Evolutionary conservation across 495 filamentous ascomycete species (phyloP).

Genomic region (Penicillium lagena): DNA sequence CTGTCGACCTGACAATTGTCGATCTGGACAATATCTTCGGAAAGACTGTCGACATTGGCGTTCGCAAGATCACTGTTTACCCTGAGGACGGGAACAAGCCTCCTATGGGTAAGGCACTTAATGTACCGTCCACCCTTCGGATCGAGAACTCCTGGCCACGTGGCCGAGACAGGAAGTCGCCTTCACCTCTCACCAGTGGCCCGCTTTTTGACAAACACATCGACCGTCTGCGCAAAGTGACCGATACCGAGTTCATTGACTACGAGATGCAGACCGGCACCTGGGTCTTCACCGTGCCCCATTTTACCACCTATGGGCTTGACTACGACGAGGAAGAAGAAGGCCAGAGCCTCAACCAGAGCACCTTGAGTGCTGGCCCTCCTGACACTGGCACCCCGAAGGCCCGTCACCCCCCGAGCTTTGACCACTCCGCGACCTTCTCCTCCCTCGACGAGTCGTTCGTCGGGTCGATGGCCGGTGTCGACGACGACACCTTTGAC

Average conservation of each 20-base stretch:
- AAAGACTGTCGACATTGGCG: slow-evolving; percentile 63
- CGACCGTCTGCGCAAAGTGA: slow-evolving; percentile 67
- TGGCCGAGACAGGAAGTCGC: slow-evolving; percentile 50
- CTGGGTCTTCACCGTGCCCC: slow-evolving; percentile 87
- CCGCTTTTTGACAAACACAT: slow-evolving; percentile 71
- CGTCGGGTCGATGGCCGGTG: slow-evolving; percentile 40
- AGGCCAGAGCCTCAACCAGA: slow-evolving; percentile 47
- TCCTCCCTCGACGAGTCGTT: slow-evolving; percentile 42
- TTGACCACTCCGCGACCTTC: slow-evolving; percentile 41
- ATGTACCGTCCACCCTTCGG: slow-evolving; percentile 78
- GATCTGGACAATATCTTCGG: slow-evolving; percentile 66
- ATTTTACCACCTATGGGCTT: slow-evolving; percentile 94
- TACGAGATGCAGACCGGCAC: slow-evolving; percentile 74
- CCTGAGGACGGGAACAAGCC: slow-evolving; percentile 69
- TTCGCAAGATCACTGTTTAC: slow-evolving; percentile 82
- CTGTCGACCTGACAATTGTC: slow-evolving; percentile 72
- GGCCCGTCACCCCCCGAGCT: slow-evolving; percentile 33
- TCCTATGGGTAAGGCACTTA: slow-evolving; percentile 74
- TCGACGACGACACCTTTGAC: slow-evolving; percentile 76
- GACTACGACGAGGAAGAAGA: slow-evolving; percentile 78
- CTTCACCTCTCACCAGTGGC: slow-evolving; percentile 47
- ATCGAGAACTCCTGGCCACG: slow-evolving; percentile 91
- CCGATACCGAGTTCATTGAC: slow-evolving; percentile 69
- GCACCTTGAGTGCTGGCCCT: slow-evolving; percentile 48
- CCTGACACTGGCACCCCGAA: slow-evolving; percentile 55